Evolutionary conservation across 306 rosid species (phyloP).

Genomic region (Sicyos baderoa): DNA sequence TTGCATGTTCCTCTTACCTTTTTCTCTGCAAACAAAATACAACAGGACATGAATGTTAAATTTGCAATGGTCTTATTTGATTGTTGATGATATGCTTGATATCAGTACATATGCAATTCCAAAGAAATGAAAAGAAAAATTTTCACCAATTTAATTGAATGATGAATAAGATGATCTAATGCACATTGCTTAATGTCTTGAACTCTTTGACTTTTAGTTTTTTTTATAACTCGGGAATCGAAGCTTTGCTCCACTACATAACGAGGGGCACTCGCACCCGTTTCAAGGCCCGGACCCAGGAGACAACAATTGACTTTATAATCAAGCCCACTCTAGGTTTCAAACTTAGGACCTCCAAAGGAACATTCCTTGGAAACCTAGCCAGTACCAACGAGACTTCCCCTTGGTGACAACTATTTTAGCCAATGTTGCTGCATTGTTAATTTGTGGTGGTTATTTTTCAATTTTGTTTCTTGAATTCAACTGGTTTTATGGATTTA

Average conservation of each 20-base stretch:
- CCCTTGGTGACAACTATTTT: not conserved
- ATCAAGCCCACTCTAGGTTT: too few species aligned
- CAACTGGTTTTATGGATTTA: not conserved
- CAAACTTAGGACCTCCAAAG: too few species aligned
- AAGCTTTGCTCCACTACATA: not conserved
- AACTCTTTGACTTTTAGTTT: too few species aligned
- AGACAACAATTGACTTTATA: too few species aligned
- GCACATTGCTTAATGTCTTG: not conserved
- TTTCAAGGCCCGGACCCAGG: too few species aligned
- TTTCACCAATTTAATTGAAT: not conserved
- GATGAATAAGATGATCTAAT: not conserved
- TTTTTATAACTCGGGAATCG: too few species aligned
- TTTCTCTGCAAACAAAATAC: slow-evolving; percentile 9
- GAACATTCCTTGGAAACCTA: too few species aligned
- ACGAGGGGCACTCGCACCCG: too few species aligned
- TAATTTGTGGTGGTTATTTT: not conserved
- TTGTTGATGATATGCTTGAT: not conserved
- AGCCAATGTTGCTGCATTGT: not conserved
- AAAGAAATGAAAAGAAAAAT: not conserved
- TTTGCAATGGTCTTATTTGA: not conserved
- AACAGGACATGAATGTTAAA: not conserved
- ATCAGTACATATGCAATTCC: not conserved
- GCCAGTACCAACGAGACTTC: too few species aligned
- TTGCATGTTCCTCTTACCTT: slow-evolving; percentile 1
- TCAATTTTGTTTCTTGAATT: not conserved